Conservation (phyloP, 768 basidiomycete species). For the Trametes cingulata region DNA sequence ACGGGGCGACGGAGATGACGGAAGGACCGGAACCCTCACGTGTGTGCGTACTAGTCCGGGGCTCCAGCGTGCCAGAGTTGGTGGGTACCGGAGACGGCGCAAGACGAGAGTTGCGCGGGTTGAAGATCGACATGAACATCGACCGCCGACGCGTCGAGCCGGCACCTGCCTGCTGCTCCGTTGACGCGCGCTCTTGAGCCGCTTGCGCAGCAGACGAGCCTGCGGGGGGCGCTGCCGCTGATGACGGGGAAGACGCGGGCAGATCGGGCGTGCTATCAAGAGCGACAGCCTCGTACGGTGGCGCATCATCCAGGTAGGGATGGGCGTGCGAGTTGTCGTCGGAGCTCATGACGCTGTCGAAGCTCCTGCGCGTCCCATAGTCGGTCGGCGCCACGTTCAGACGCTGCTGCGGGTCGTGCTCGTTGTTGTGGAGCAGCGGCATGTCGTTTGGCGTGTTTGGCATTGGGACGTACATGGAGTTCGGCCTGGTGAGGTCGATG, state of each 20-base stretch:
- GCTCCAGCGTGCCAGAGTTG: slow-evolving; percentile 8
- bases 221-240: slow-evolving; percentile 6
- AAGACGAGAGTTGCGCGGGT: slow-evolving; percentile 16
- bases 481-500: slow-evolving; percentile 8
- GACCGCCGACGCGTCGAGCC: slow-evolving; percentile 20
- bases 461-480: slow-evolving; percentile 36
- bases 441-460: slow-evolving; percentile 43
- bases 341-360: slow-evolving; percentile 20
- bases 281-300: slow-evolving; percentile 55
- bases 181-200: neutral
- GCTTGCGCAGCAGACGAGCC: neutral
- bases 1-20: slow-evolving; percentile 28
- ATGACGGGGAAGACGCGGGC: neutral
- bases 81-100: slow-evolving; percentile 11
- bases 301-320: slow-evolving; percentile 63
- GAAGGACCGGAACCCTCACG: slow-evolving; percentile 27
- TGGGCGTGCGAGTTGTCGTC: slow-evolving; percentile 34
- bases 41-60: slow-evolving; percentile 21
- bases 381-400: neutral
- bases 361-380: slow-evolving; percentile 18
- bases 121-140: slow-evolving; percentile 27
- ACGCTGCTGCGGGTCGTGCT: slow-evolving; percentile 12
- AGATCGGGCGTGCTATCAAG: slow-evolving; percentile 33
- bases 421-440: slow-evolving; percentile 44
- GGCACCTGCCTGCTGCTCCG: slow-evolving; percentile 3